Evolutionary conservation across 148 eudicot species (phyloP).

Genomic region (Amaranthus hypochondriacus): DNA sequence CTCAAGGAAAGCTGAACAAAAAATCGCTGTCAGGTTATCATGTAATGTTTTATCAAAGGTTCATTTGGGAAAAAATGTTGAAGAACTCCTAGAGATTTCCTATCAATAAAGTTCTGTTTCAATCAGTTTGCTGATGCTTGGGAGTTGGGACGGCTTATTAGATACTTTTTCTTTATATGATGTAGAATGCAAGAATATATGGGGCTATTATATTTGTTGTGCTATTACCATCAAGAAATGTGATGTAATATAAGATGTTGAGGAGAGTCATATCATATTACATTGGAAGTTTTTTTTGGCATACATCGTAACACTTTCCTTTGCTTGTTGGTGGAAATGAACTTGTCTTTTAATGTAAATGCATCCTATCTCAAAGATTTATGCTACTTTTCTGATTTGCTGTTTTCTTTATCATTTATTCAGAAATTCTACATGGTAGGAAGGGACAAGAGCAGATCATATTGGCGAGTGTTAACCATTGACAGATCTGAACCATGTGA

Average conservation of each 20-base stretch:
- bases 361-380: background rate
- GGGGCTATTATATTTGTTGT: background rate
- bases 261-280: background rate
- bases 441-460: constrained; percentile 76
- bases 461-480: constrained; percentile 82
- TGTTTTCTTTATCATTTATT: constrained; percentile 11
- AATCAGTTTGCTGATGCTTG: background rate
- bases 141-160: background rate
- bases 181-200: background rate
- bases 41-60: background rate
- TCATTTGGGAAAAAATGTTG: background rate
- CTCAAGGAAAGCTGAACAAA: background rate
- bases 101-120: background rate
- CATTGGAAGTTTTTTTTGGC: background rate
- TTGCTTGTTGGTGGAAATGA: background rate
- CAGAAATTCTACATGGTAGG: constrained; percentile 92
- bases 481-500: constrained; percentile 77
- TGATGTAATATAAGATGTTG: background rate
- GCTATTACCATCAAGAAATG: background rate
- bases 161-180: background rate
- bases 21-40: background rate
- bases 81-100: background rate
- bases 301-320: background rate
- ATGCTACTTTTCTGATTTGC: constrained; percentile 11
- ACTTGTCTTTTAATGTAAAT: background rate